These are phyloP conservation scores for Solanum lycopersicoides DNA, from an alignment of 257 asterid genomes.

Conservation along the genomic window DNA sequence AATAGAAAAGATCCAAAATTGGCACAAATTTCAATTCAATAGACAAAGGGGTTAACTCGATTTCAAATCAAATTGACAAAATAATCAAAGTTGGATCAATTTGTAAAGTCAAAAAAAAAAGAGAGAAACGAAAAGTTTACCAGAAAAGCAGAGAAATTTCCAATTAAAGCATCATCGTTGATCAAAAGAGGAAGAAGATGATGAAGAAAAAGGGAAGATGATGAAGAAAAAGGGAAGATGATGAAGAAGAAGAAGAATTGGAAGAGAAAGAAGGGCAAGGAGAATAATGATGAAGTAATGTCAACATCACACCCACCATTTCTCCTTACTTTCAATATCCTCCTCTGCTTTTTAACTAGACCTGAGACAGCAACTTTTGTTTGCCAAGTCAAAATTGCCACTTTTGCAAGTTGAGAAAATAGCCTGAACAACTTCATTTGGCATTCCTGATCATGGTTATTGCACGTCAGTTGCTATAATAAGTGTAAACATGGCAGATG, in stretches of 20 bases:
- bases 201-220: conserved; percentile 10
- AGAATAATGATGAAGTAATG: conserved; percentile 21
- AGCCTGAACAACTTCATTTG: no score
- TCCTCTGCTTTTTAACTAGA: no score
- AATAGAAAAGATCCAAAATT: not conserved
- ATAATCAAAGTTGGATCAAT: not conserved
- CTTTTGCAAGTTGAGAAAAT: no score
- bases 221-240: no score
- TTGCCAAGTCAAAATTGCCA: no score
- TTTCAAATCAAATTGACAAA: not conserved
- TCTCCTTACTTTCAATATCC: no score
- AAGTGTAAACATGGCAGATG: no score
- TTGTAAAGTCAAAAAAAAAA: not conserved
- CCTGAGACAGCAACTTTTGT: no score
- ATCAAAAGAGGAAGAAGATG: conserved; percentile 23
- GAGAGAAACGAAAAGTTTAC: conserved; percentile 16
- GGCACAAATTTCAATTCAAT: not conserved
- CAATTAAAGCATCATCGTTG: conserved; percentile 5
- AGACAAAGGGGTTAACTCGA: not conserved
- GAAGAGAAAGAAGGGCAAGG: conserved; percentile 19
- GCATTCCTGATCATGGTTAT: no score
- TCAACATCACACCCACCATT: no score
- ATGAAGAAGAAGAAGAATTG: conserved; percentile 20
- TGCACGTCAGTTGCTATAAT: no score
- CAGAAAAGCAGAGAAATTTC: conserved; percentile 31